Base-by-base conservation (phyloP, 345 rosid genomes). In the Salix viminalis region DNA sequence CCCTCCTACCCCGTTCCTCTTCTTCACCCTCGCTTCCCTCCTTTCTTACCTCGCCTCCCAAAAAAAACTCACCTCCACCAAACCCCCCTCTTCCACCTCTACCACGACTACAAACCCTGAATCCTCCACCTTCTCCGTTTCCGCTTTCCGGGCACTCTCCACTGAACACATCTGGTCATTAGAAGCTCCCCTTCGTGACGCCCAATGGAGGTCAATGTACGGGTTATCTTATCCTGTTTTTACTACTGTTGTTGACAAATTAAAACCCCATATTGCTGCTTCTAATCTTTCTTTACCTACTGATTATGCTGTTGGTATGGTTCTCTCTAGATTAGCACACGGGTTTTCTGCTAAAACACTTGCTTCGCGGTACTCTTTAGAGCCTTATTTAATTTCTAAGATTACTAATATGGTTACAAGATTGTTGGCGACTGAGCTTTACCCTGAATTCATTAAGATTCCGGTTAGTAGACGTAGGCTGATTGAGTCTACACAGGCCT, bases 321-420 rank as follows among this genome's bases (percentile, higher is more conserved):
- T 93, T 24, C 93, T 96, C 56, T 96, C 98, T 68, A 89, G 98
- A 46, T 92, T 92, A 52, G 85, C 92, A 10, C 94, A 91, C 72
- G 98, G 97, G 76, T 87, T 83, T 76, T 92, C 99, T 0, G 92
- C 97, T 11, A 89, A 89, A 62, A 82, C 92, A 74, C 77, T 91
- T 46, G 96, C 97, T 32, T 73, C 92, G 36, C 89, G 90, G 54
- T 96, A 91, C 85, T 84, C 92, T 23, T 88, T 96, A 19, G 97
- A 93, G 72, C 98, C 98, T 34, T 96, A 91, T 83, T 90, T 93
- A 68, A 83, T 96, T 76, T 96, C 99, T 7, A 93, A 96, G 80
- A 93, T 93, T 79, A 93, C 98, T 7, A 96, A 96, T 79, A 96
- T 92, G 98, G 95, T 96, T 48, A 92, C 98, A 5, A 88, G 99